Conservation (phyloP, 2,329 filamentous ascomycete species). For the Nothopassalora personata region DNA sequence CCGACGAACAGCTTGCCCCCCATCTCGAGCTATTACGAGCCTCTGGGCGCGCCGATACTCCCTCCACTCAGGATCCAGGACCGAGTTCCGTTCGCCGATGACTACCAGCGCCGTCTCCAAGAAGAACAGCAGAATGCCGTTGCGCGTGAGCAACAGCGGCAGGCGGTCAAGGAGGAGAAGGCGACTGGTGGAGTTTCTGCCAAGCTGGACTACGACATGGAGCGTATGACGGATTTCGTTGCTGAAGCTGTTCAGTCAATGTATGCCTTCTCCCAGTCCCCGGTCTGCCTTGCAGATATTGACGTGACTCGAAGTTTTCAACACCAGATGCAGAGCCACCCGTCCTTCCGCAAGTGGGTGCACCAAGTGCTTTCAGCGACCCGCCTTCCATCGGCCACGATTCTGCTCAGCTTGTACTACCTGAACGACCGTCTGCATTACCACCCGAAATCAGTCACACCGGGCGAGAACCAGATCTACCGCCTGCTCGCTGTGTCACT, state of each 20-base stretch:
- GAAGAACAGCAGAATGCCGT: constrained; percentile 34
- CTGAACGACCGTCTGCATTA: constrained; percentile 67
- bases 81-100: constrained; percentile 34
- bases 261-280: constrained; percentile 55
- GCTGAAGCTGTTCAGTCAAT: constrained; percentile 78
- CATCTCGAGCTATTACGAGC: constrained; percentile 40
- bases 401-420: constrained; percentile 85
- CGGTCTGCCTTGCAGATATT: constrained; percentile 57
- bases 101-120: constrained; percentile 35
- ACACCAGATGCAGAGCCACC: constrained; percentile 57
- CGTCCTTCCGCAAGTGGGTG: constrained; percentile 85
- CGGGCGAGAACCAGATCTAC: constrained; percentile 67
- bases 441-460: constrained; percentile 28
- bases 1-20: constrained; percentile 30
- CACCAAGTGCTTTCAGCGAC: constrained; percentile 86
- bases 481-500: constrained; percentile 80
- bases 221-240: constrained; percentile 92
- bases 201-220: constrained; percentile 94
- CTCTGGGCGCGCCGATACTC: constrained; percentile 40
- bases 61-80: constrained; percentile 45
- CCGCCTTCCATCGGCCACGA: constrained; percentile 82
- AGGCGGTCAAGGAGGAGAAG: constrained; percentile 55
- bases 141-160: constrained; percentile 36
- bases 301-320: constrained; percentile 59
- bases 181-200: constrained; percentile 82